phyloP scores from a whole-genome alignment of 768 basidiomycete species.

The Filobasidium wieringae region DNA sequence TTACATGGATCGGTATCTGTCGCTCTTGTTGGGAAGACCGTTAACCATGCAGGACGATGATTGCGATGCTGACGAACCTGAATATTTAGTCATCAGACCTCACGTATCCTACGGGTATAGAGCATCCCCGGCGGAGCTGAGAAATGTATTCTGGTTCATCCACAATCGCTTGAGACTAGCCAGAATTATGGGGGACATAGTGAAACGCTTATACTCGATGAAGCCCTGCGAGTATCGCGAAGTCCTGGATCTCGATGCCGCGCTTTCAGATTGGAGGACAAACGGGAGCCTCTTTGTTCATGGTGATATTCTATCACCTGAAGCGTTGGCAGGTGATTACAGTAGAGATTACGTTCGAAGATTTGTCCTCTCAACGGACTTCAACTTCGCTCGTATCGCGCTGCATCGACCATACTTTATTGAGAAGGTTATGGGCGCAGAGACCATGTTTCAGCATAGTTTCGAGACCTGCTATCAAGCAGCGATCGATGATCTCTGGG shows the following conservation, averaged over 20 bases:
- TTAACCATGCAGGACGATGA: background rate
- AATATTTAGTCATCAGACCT: background rate
- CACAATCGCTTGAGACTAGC: background rate
- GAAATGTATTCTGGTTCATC: background rate
- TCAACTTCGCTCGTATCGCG: background rate
- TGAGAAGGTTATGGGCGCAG: background rate
- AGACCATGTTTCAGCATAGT: background rate
- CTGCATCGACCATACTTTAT: slow-evolving; percentile 6
- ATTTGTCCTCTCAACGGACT: slow-evolving; percentile 5
- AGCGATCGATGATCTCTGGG: slow-evolving; percentile 11
- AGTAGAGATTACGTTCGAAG: background rate
- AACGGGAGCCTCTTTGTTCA: background rate
- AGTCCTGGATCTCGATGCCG: background rate
- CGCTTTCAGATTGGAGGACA: background rate
- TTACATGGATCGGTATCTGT: slow-evolving; percentile 8
- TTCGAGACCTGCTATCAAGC: slow-evolving; percentile 2
- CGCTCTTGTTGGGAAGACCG: slow-evolving; percentile 4
- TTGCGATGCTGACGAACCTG: background rate
- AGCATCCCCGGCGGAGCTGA: background rate
- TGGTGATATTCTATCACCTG: too few relatives aligned
- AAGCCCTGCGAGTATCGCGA: background rate
- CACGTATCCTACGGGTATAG: background rate
- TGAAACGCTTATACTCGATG: background rate
- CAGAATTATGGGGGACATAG: background rate
- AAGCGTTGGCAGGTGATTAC: background rate